Evolutionary conservation across 257 asterid species (phyloP), one percentile per base, ranked within the genome.

Genomic region (Plectranthus barbatus): DNA sequence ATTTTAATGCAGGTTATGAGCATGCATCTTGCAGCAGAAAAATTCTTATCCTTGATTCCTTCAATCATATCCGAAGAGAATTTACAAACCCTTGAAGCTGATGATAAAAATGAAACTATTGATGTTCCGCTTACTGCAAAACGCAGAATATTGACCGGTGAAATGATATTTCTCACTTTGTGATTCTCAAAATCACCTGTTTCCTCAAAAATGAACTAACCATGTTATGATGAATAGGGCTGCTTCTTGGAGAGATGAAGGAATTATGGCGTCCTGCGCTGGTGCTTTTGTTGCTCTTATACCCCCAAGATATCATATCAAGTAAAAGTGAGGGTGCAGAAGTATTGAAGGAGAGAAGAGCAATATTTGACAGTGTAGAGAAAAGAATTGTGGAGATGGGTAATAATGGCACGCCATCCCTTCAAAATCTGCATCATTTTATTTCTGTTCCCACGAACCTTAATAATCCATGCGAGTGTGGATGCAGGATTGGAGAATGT

Each of bases 171-270:
- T 52, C 60, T 73, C 7, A 31, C 21, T 10, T 20, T 20, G 1
- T 34, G 17, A 33, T 26, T 29, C 56, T 17, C 40, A 29, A 33
- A n/a, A 15, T n/a, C 44, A 14, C 24, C 48, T 19, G 10, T 7
- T 12, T 5, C 60, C 26, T 47, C 42, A 3, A 24, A 67, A 49
- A 36, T 37, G 34, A 42, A n/a, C 41, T 47, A 36, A 12, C 51
- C 40, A 36, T 26, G 58, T 63, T 62, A 46, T 31, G 29, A 57
- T 67, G 57, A 29, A 51, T 68, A 90, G 97, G 98, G 5, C 71
- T 88, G 81, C 76, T 92, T 37, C 84, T 92, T 46, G 83, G 84
- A 46, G 97, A 86, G 77, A 81, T 84, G 55, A 92, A 92, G 73
- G 91, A 80, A 8, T 85, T 76, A 67, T 92, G 98, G 98, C 88